Conservation (phyloP, 2,329 filamentous ascomycete species). For the Penicillium italicum region DNA sequence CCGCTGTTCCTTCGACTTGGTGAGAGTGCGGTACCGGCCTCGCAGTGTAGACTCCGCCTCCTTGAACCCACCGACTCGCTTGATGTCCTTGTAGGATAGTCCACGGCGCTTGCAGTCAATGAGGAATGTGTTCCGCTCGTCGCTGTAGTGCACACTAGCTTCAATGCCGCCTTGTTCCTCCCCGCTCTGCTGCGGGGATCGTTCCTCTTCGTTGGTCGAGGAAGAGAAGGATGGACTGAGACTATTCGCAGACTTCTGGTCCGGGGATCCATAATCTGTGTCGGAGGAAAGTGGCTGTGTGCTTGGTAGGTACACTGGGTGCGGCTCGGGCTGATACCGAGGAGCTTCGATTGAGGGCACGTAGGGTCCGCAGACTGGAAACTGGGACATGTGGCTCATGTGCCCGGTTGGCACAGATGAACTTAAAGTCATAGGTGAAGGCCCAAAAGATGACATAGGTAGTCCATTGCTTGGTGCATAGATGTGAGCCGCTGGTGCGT, state of each 20-base stretch:
- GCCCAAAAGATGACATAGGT: background rate
- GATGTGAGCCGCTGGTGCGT: background rate
- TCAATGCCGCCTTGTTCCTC: conserved; percentile 2
- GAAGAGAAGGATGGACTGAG: background rate
- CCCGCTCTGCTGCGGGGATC: background rate
- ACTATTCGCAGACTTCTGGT: background rate
- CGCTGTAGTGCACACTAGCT: conserved; percentile 14
- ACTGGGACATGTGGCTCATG: background rate
- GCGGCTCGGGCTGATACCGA: too few relatives aligned
- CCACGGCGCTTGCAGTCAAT: conserved; percentile 42
- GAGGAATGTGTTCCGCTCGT: conserved; percentile 39
- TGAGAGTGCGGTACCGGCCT: conserved; percentile 46
- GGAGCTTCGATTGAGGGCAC: background rate
- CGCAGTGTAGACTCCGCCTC: conserved; percentile 50
- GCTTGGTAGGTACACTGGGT: background rate
- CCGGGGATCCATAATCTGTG: background rate
- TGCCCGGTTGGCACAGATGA: background rate
- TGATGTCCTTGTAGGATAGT: conserved; percentile 49
- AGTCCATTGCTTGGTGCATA: background rate
- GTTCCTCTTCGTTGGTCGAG: background rate
- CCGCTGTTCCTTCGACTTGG: conserved; percentile 45
- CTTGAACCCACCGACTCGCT: conserved; percentile 40
- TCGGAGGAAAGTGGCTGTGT: background rate
- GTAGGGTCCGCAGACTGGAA: background rate
- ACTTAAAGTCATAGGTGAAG: background rate